Conservation (phyloP, 441 rosid genomes). For the Croton setiger region DNA sequence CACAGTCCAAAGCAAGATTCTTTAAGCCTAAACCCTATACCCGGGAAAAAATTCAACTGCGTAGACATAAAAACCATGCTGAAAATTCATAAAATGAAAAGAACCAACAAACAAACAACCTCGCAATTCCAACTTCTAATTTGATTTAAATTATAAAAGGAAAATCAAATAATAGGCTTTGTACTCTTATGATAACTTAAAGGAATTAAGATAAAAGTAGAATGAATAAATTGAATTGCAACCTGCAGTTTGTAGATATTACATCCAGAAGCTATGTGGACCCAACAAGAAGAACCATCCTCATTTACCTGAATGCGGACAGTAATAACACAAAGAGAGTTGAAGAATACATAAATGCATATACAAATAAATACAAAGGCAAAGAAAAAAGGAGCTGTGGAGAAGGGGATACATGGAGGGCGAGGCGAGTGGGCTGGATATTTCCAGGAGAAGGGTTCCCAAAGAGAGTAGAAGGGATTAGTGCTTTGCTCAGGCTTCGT, state of each 20-base stretch:
- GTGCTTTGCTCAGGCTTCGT: constrained; percentile 46
- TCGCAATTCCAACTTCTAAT: neutral
- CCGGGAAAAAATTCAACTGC: too few species aligned
- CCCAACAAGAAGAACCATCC: constrained; percentile 45
- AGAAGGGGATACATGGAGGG: constrained; percentile 44
- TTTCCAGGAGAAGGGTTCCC: constrained; percentile 58
- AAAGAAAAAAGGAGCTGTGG: neutral
- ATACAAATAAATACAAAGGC: neutral
- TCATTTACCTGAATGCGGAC: constrained; percentile 36
- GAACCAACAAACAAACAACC: too few species aligned
- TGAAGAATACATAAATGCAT: neutral
- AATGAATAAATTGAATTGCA: neutral
- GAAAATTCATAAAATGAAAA: too few species aligned
- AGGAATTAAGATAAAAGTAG: neutral
- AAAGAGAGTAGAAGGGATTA: constrained; percentile 47
- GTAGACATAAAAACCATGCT: too few species aligned
- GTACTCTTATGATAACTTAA: neutral
- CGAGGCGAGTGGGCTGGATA: constrained; percentile 65
- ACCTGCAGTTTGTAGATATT: constrained; percentile 51
- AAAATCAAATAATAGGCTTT: neutral
- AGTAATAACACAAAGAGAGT: neutral
- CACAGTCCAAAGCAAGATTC: too few species aligned
- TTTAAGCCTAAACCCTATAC: too few species aligned
- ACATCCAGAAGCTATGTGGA: constrained; percentile 67
- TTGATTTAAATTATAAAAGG: neutral